Evolutionary conservation across 2,329 filamentous ascomycete species (phyloP).

Genomic region (Aspergillaceae sp.): DNA sequence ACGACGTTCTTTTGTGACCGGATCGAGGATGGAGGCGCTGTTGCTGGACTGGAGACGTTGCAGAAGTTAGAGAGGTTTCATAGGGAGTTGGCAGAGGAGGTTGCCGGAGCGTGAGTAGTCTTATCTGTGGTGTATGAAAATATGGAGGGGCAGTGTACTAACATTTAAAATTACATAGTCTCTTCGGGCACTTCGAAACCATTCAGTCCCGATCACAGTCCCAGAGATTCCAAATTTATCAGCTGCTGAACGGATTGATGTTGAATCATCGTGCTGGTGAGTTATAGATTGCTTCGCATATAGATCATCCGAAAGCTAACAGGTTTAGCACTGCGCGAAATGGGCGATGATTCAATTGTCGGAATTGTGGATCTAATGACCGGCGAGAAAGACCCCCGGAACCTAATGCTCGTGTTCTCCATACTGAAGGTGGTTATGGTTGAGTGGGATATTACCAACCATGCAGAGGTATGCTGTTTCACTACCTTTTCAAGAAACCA

Average conservation of each 20-base stretch:
- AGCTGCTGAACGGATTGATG: conserved; percentile 54
- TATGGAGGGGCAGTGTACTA: background rate
- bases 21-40: conserved; percentile 54
- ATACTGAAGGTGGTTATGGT: conserved; percentile 58
- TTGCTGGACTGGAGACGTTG: conserved; percentile 50
- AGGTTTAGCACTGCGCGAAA: conserved; percentile 41
- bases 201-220: conserved; percentile 54
- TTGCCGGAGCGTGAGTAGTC: conserved; percentile 44
- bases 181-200: conserved; percentile 47
- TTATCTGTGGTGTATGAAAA: background rate
- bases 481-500: background rate
- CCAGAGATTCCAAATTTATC: conserved; percentile 56
- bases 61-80: conserved; percentile 55
- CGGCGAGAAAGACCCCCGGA: conserved; percentile 61
- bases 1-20: conserved; percentile 58
- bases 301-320: conserved; percentile 8
- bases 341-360: conserved; percentile 53
- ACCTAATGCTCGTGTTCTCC: conserved; percentile 63
- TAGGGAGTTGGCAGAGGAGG: conserved; percentile 45
- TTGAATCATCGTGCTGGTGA: conserved; percentile 50
- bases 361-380: conserved; percentile 57
- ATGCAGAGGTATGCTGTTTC: conserved; percentile 44
- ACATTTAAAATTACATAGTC: conserved; percentile 19
- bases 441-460: conserved; percentile 56
- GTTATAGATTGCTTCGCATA: conserved; percentile 1